Conservation (phyloP, 2,329 filamentous ascomycete genomes). For the Fusarium cyanostomum region DNA sequence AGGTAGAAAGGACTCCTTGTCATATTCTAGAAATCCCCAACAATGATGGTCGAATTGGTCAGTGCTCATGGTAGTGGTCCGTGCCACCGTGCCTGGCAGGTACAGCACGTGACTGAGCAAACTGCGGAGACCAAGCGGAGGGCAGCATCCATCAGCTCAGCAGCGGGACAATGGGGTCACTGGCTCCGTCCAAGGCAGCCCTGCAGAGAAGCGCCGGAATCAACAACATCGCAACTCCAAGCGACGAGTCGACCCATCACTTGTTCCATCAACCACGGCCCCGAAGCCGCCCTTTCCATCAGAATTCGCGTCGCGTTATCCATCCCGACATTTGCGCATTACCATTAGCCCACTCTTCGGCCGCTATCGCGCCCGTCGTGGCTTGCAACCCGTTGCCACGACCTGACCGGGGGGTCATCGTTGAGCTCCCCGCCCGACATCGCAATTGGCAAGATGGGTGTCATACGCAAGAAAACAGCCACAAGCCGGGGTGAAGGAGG, state of each 20-base stretch:
- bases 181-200: slow-evolving; percentile 32
- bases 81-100: slow-evolving; percentile 1
- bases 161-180: slow-evolving; percentile 16
- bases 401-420: slow-evolving; percentile 40
- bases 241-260: slow-evolving; percentile 35
- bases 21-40: no score
- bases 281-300: slow-evolving; percentile 43
- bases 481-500: slow-evolving; percentile 85
- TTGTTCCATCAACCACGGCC: slow-evolving; percentile 43
- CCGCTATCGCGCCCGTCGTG: slow-evolving; percentile 27
- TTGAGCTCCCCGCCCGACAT: slow-evolving; percentile 40
- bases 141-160: neutral
- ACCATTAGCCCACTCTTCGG: slow-evolving; percentile 16
- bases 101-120: neutral
- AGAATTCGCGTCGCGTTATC: slow-evolving; percentile 39
- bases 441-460: slow-evolving; percentile 72
- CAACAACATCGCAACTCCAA: slow-evolving; percentile 41
- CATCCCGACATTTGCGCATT: slow-evolving; percentile 28
- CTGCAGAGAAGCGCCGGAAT: slow-evolving; percentile 35
- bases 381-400: slow-evolving; percentile 22
- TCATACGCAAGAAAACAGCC: slow-evolving; percentile 95
- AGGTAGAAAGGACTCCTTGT: no score
- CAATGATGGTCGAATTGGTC: neutral
- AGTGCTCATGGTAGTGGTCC: neutral
- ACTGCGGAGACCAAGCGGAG: slow-evolving; percentile 3